Percentiles rank a stretch among this genome's conserved stretches.
Evolutionary conservation across 164 flowering plant genomes (phyloP).

Genomic region (Chloranthus sessilifolius): DNA sequence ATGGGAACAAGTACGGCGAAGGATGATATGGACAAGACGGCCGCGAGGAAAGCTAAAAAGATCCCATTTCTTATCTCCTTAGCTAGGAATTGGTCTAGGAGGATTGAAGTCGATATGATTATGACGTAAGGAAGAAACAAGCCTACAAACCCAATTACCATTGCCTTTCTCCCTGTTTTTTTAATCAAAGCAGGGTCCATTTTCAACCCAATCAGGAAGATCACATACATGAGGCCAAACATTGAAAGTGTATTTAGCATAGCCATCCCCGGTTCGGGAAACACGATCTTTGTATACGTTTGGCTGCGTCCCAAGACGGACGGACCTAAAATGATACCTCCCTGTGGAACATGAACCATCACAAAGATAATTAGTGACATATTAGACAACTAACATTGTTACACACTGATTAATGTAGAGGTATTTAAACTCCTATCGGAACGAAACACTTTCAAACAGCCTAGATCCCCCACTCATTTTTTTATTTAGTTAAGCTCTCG

Average conservation of each 20-base stretch:
- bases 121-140: conserved; percentile 6
- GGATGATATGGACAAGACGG: conserved; percentile 11
- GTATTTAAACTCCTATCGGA: neutral
- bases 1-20: conserved; percentile 30
- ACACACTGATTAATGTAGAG: neutral
- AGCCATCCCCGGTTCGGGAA: conserved; percentile 11
- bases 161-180: conserved; percentile 16
- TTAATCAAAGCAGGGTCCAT: conserved; percentile 14
- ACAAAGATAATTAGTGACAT: neutral
- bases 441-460: neutral
- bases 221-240: conserved; percentile 19
- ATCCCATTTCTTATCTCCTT: neutral
- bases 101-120: neutral
- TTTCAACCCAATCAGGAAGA: conserved; percentile 26
- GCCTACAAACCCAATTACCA: conserved; percentile 13
- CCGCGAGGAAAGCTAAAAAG: conserved; percentile 1
- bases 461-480: too few species aligned
- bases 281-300: conserved; percentile 4
- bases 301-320: conserved; percentile 5
- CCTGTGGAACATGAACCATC: conserved; percentile 10
- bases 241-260: conserved; percentile 18
- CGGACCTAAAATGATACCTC: conserved; percentile 15
- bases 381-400: neutral
- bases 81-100: conserved; percentile 1
- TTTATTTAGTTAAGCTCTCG: too few species aligned